Percentiles rank a stretch among this genome's conserved stretches.
Conservation (phyloP, 768 basidiomycete species). For the Rhodotorula sphaerocarpa region DNA sequence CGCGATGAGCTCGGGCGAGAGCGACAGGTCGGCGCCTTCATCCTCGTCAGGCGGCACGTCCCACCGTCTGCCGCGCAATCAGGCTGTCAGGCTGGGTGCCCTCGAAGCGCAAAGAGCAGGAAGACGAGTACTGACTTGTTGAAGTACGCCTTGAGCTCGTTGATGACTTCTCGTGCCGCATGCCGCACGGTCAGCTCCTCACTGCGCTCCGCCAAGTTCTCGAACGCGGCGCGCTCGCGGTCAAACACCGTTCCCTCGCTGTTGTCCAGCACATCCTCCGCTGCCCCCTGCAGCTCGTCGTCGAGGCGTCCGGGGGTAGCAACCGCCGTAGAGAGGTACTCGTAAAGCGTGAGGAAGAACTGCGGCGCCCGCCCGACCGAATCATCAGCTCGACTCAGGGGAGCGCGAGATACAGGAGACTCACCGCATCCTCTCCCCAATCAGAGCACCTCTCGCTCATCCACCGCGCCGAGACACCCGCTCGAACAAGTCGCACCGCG, state of each 20-base stretch:
- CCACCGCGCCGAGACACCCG: constrained; percentile 69
- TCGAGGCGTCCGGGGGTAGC: constrained; percentile 15
- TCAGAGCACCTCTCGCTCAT: constrained; percentile 59
- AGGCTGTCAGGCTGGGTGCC: constrained; percentile 38
- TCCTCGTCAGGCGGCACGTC: constrained; percentile 37
- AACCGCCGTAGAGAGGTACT: constrained; percentile 53
- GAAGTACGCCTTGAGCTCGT: constrained; percentile 64
- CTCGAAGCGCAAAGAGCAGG: constrained; percentile 22
- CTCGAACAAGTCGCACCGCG: constrained; percentile 73
- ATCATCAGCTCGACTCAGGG: background rate
- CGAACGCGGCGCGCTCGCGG: constrained; percentile 60
- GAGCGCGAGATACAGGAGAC: constrained; percentile 37
- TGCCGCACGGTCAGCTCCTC: constrained; percentile 83
- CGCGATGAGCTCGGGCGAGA: constrained; percentile 64
- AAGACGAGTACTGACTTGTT: constrained; percentile 48
- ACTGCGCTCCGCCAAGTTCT: constrained; percentile 56
- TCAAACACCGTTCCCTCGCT: constrained; percentile 55
- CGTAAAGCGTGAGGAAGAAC: constrained; percentile 90
- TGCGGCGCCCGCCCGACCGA: constrained; percentile 41
- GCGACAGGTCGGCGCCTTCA: constrained; percentile 45
- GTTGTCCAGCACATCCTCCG: constrained; percentile 24
- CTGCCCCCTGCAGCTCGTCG: constrained; percentile 3
- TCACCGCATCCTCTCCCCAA: constrained; percentile 86
- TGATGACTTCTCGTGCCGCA: constrained; percentile 71
- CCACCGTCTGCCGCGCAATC: constrained; percentile 6